These are phyloP conservation scores for Yamadazyma kitorensis DNA, from an alignment of 805 yeast genomes.

Conservation along the genomic window DNA sequence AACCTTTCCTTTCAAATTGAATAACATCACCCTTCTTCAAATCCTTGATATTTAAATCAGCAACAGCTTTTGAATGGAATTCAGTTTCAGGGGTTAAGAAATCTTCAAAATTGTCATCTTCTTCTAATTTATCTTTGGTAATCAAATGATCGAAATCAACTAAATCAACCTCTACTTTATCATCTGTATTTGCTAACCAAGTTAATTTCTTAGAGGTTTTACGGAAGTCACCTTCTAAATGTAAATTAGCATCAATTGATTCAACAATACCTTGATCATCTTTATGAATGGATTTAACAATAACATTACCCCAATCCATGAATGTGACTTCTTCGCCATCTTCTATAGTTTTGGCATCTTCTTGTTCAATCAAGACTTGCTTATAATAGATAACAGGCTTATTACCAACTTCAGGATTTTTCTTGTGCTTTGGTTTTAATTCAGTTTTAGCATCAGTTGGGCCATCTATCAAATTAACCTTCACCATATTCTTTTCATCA, in stretches of 20 bases:
- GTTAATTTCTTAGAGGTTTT: slow-evolving; percentile 93
- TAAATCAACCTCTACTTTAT: slow-evolving; percentile 69
- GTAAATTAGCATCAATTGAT: slow-evolving; percentile 71
- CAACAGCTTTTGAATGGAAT: slow-evolving; percentile 74
- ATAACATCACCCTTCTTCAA: slow-evolving; percentile 84
- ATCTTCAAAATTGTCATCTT: slow-evolving; percentile 90
- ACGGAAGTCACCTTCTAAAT: slow-evolving; percentile 95
- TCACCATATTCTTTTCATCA: slow-evolving; percentile 60
- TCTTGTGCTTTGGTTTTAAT: slow-evolving; percentile 89
- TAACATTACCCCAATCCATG: slow-evolving; percentile 98
- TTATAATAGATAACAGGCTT: slow-evolving; percentile 71
- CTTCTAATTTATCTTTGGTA: slow-evolving; percentile 92
- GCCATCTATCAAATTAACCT: slow-evolving; percentile 60
- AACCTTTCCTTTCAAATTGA: slow-evolving; percentile 97
- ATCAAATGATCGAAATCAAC: slow-evolving; percentile 93
- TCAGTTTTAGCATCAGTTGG: slow-evolving; percentile 64
- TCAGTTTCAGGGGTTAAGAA: slow-evolving; percentile 85
- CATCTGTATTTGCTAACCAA: slow-evolving; percentile 85
- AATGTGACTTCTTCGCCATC: slow-evolving; percentile 93
- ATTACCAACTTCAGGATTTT: slow-evolving; percentile 85
- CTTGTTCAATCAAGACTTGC: slow-evolving; percentile 77
- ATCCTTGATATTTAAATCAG: slow-evolving; percentile 72
- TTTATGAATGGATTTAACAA: slow-evolving; percentile 66
- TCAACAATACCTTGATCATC: slow-evolving; percentile 53
- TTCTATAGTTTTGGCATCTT: slow-evolving; percentile 63